Conservation (phyloP, 2,329 filamentous ascomycete species). For the Clarireedia hainanense region DNA sequence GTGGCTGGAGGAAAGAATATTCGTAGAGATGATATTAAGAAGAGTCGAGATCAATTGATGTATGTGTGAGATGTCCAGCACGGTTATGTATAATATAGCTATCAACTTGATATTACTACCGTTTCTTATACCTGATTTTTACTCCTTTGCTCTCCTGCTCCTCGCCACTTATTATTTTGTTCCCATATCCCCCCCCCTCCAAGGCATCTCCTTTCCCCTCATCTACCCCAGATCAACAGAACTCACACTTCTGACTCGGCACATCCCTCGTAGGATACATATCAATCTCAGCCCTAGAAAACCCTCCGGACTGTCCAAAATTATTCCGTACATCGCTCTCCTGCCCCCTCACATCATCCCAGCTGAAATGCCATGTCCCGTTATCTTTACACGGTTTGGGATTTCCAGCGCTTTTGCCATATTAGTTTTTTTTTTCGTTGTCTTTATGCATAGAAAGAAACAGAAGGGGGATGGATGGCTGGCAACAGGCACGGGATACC, state of each 20-base stretch:
- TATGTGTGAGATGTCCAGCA: no score
- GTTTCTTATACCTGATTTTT: no score
- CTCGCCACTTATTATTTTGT: no score
- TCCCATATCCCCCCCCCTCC: background rate
- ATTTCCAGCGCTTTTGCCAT: background rate
- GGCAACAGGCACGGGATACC: no score
- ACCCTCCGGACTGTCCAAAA: conserved; percentile 17
- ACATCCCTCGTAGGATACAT: conserved; percentile 17
- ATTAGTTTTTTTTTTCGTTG: background rate
- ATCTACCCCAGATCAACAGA: conserved; percentile 12
- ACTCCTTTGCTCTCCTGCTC: no score
- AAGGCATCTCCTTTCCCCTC: background rate
- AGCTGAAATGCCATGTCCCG: conserved; percentile 16
- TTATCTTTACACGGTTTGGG: conserved; percentile 14
- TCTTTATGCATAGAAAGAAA: background rate
- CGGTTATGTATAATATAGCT: no score
- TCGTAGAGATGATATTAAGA: no score
- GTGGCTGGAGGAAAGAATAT: no score
- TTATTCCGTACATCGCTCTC: conserved; percentile 18
- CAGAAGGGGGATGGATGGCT: background rate
- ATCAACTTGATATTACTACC: no score
- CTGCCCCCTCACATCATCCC: conserved; percentile 16
- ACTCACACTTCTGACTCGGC: conserved; percentile 16
- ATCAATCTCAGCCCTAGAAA: background rate
- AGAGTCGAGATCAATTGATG: no score